Percentiles rank a stretch among this genome's conserved stretches.
phyloP scores from a whole-genome alignment of 306 rosid species.

The Oemleria cerasiformis region DNA sequence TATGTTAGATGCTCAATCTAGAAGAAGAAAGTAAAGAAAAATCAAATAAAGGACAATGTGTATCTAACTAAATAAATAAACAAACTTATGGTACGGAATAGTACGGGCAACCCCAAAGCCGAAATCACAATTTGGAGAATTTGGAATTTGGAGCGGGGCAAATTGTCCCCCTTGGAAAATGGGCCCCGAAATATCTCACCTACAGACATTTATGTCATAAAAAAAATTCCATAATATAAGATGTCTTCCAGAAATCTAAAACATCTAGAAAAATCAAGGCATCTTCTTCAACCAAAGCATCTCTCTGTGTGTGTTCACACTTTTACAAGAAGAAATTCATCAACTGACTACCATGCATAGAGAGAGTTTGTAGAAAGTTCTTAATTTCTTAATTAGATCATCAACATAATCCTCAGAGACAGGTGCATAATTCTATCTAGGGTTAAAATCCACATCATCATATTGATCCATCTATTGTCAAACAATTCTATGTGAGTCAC shows the following conservation, averaged over 20 bases:
- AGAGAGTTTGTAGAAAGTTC: background rate
- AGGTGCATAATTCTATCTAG: background rate
- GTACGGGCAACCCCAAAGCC: too few species aligned
- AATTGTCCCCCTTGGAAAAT: background rate
- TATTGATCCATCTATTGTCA: background rate
- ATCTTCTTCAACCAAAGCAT: background rate
- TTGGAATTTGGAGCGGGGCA: background rate
- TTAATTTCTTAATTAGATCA: background rate
- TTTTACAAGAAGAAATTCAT: background rate
- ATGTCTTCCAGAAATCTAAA: background rate
- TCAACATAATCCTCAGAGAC: background rate
- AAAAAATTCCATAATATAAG: background rate
- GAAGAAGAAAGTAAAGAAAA: too few species aligned
- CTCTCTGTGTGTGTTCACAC: background rate
- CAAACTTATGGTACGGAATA: too few species aligned
- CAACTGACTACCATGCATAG: background rate
- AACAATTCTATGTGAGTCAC: background rate
- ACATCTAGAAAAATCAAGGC: background rate
- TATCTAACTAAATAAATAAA: too few species aligned
- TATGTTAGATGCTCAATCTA: too few species aligned
- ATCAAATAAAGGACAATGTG: too few species aligned
- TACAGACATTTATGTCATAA: background rate
- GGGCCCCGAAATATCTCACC: background rate
- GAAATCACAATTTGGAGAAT: too few species aligned
- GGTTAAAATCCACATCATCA: background rate